Evolutionary conservation across 1,139 yeast genomes (phyloP).

Genomic region (Hyphopichia buzzinii): DNA sequence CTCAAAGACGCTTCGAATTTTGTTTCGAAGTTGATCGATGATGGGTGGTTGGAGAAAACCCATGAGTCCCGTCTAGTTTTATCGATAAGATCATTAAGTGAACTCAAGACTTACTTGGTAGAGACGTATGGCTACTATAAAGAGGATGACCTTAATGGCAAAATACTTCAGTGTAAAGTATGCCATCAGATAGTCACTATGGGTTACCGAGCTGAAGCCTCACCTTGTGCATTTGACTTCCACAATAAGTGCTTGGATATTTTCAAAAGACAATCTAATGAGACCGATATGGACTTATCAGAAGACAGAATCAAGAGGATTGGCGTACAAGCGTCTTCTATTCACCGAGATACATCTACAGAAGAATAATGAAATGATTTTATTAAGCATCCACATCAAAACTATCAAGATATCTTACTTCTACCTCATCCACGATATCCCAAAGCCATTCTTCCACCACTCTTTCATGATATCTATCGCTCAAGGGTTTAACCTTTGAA

Average conservation of each 20-base stretch:
- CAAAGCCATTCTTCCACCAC: slow-evolving; percentile 79
- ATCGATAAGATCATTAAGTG: slow-evolving; percentile 46
- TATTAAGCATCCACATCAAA: slow-evolving; percentile 27
- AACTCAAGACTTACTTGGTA: slow-evolving; percentile 43
- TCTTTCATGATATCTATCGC: slow-evolving; percentile 63
- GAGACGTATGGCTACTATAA: slow-evolving; percentile 41
- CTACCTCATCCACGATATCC: slow-evolving; percentile 86
- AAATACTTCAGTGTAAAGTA: slow-evolving; percentile 46
- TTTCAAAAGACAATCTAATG: slow-evolving; percentile 17
- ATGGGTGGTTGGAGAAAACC: slow-evolving; percentile 50
- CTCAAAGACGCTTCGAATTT: slow-evolving; percentile 34
- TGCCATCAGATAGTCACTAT: slow-evolving; percentile 58
- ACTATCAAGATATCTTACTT: slow-evolving; percentile 57
- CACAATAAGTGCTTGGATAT: slow-evolving; percentile 51
- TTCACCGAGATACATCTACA: not conserved
- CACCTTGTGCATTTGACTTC: slow-evolving; percentile 30
- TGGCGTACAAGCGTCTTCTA: slow-evolving; percentile 18
- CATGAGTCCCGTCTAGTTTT: slow-evolving; percentile 27
- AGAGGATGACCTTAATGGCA: slow-evolving; percentile 31
- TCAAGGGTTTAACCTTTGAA: slow-evolving; percentile 44
- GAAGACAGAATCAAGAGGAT: slow-evolving; percentile 5
- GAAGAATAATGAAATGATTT: slow-evolving; percentile 1
- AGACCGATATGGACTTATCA: not conserved
- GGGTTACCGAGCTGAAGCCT: slow-evolving; percentile 33
- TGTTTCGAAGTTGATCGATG: slow-evolving; percentile 40